Percentiles rank a stretch among this genome's conserved stretches.
phyloP scores from a whole-genome alignment of 2,329 filamentous ascomycete genomes.

The Boeremia exigua region DNA sequence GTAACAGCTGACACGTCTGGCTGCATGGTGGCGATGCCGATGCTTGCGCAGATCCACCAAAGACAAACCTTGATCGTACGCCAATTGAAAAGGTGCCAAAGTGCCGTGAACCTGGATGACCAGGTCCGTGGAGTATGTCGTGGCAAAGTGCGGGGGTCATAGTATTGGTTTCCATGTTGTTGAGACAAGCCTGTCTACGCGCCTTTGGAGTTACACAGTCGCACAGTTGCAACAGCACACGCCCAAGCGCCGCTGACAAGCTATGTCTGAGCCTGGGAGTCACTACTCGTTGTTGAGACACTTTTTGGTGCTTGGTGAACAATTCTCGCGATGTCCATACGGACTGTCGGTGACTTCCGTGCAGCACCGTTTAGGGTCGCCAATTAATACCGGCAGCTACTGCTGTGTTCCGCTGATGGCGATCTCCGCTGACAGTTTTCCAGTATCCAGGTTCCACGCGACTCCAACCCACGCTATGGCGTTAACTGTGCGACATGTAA shows the following conservation, averaged over 20 bases:
- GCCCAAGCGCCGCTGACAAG: background rate
- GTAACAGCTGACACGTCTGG: background rate
- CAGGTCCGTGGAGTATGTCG: background rate
- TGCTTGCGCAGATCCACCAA: background rate
- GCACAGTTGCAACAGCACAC: background rate
- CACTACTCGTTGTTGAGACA: background rate
- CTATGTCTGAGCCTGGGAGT: background rate
- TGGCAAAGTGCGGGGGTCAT: no score
- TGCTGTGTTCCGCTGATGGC: background rate
- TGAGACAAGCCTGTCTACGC: background rate
- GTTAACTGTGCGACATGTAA: constrained; percentile 10
- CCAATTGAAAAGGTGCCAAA: background rate
- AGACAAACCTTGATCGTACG: background rate
- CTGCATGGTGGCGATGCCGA: background rate
- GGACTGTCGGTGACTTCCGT: background rate
- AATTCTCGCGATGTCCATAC: background rate
- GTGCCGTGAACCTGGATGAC: background rate
- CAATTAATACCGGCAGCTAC: background rate
- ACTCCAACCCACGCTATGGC: background rate
- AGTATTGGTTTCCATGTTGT: background rate
- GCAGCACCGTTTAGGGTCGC: background rate
- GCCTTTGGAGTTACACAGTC: background rate
- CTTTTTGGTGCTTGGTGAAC: background rate
- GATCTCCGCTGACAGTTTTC: constrained; percentile 1
- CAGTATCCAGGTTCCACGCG: constrained; percentile 9